Base-by-base conservation (phyloP, 352 stramenopile species). In the Peronosclerospora sorghi region DNA sequence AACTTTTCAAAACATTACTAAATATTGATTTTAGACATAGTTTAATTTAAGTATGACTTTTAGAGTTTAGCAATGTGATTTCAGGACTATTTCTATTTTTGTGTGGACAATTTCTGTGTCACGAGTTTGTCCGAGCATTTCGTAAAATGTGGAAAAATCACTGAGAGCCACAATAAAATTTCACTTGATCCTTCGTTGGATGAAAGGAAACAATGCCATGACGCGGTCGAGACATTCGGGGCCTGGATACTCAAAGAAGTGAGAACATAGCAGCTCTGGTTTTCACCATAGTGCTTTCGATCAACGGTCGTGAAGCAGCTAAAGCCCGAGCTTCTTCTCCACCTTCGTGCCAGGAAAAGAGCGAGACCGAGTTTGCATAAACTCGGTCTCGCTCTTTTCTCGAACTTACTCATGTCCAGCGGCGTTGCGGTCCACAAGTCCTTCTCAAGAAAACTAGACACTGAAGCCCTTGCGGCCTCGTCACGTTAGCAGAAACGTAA, bases 161-260 rank as follows among this genome's bases (percentile, higher is more conserved):
- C 45, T 68, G n/a, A 65, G 51, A 69, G n/a, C n/a, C n/a, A 35
- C 73, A 85, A 7, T 41, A 37, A 51, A 67, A 83, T 15, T 53
- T 49, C 2, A 1, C 34, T 43, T 26, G 69, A 57, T 18, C 38
- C 41, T 21, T 48, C 27, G 12, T 43, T 9, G 9, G 47, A 32
- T 10, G 44, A 29, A 8, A 19, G 30, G 8, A n/a, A n/a, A 35
- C 19, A 59, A 73, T 4, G 17, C 17, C 8, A 50, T 20, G 20
- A 83, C 52, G 12, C 67, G 54, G 8, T 66, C 35, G 8, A 73
- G 20, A 18, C 75, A 62, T 9, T 53, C 40, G 0, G 23, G 8
- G 3, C 21, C 43, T 0, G 65, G 56, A 27, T 62, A 69, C 13
- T 51, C 56, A n/a, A 75, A 59, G 28, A 67, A 56, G 23, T 55